phyloP scores from a whole-genome alignment of 257 asterid species.

The Capsicum baccatum region DNA sequence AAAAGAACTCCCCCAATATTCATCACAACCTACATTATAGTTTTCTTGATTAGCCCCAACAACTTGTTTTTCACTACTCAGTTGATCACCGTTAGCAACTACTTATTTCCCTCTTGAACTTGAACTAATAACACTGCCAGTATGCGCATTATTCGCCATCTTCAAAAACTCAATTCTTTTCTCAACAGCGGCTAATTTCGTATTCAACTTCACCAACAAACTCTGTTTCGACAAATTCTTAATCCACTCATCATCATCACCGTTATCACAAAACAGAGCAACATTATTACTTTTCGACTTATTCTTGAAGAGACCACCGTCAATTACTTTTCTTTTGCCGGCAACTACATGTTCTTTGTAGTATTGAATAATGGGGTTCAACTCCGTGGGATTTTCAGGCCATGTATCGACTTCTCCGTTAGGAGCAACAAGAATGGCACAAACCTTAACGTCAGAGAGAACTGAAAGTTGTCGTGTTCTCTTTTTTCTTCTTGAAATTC shows the following conservation, averaged over 20 bases:
- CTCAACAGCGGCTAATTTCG: neutral
- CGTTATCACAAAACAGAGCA: neutral
- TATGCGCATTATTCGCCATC: neutral
- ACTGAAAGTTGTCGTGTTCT: slow-evolving; percentile 30
- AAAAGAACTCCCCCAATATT: neutral
- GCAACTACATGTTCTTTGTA: neutral
- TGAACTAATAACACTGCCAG: no score
- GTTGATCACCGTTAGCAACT: neutral
- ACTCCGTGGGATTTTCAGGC: slow-evolving; percentile 33
- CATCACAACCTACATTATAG: neutral
- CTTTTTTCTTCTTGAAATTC: neutral
- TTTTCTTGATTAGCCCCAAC: neutral
- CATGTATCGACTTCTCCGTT: slow-evolving; percentile 29
- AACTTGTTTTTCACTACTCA: neutral
- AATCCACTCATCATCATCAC: slow-evolving; percentile 2
- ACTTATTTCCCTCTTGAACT: no score
- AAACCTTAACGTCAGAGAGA: slow-evolving; percentile 31
- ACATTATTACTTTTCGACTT: neutral
- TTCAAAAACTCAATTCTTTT: slow-evolving; percentile 9
- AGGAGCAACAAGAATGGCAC: slow-evolving; percentile 26
- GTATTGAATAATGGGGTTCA: neutral
- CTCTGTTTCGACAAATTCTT: neutral
- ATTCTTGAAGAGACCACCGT: neutral
- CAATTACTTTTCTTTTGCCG: neutral
- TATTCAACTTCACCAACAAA: slow-evolving; percentile 12